Base-by-base conservation (phyloP, 805 yeast genomes). In the Zygoascus flipseniorum region DNA sequence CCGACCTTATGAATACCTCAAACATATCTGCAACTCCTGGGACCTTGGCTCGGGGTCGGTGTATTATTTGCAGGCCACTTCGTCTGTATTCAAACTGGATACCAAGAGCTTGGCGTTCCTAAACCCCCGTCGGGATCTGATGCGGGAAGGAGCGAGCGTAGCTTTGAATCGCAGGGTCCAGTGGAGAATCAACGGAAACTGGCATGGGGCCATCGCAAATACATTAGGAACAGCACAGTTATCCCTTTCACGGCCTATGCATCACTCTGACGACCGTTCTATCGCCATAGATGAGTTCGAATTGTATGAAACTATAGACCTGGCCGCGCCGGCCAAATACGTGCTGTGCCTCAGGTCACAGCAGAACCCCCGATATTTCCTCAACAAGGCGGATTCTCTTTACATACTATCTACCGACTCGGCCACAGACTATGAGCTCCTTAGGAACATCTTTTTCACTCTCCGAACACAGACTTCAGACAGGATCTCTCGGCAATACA, bases 91-190 rank as follows among this genome's bases (percentile, higher is more conserved):
- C 41, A 56, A 60, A 23, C 49, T 61, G 31, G 67, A 65, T 48
- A 55, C 52, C 31, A 55, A 49, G 31, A 64, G 68, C 32, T 55
- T 65, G 8, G 70, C 70, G 31, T 62, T 62, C n/a, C 54, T 66
- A 16, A 61, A 57, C 26, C 69, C 70, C 5, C 60, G 70, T 6
- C 58, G 70, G 5, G 70, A 65, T 51, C 57, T 65, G 54, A 53
- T 64, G 43, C 48, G 54, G 18, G 62, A 60, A 8, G 50, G 48
- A 56, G 42, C 37, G 18, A 56, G 41, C 4, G 31, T 31, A 5
- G 32, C 31, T 13, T 10, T 46, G 18, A 31, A 46, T 6, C 19
- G 49, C 5, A 5, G 14, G 19, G 23, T 46, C 5, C 26, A 46
- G 9, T 31, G 23, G 23, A 46, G 41, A 19, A 31, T 8, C 20